Base-by-base conservation (phyloP, 805 yeast genomes). In the Nakazawaea molendinolei region DNA sequence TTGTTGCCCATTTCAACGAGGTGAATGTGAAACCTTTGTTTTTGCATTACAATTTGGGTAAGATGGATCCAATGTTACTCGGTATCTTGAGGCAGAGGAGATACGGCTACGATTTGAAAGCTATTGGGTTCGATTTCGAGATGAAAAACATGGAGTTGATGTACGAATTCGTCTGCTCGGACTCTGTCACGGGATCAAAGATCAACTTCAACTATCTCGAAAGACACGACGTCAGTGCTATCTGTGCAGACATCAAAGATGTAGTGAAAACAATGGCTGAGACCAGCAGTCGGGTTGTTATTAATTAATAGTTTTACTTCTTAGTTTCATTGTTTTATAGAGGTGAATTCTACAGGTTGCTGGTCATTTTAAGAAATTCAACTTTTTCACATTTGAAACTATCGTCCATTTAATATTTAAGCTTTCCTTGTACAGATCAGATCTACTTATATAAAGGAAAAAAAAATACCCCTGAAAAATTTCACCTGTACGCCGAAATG, bases 31-130 rank as follows among this genome's bases (percentile, higher is more conserved):
- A 50, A 27, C 53, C 50, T 17, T 38, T 58, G 40, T 56, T 58
- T 37, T 29, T 73, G 44, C 79, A 73, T 44, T 71, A 74, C 23
- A 74, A 73, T 50, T 69, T 60, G 50, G 78, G 78, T 17, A 72
- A 72, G 52, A 61, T 73, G 51, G 65, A 72, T 47, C 78, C 79
- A 2, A 69, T 31, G 5, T 12, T 25, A 4, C 21, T 36, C 15
- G 10, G 14, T 3, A 23, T 21, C 3, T 36, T 36, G 23, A 14
- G 21, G 6, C 20, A 29, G 8, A 30, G 39, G 21, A 30, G 39
- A 24, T 36, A 12, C 18, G 39, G 39, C 8, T 36, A 25, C 28
- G 39, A 36, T 31, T 36, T 36, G 31, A 25, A n/a, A 9, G 13
- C 21, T 27, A 25, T 36, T 18, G 39, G 39, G 2, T 36, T 14